Percentiles rank a stretch among this genome's conserved stretches.
These are phyloP conservation scores for Cornus suecica DNA, from an alignment of 148 eudicot genomes.

Conservation along the genomic window DNA sequence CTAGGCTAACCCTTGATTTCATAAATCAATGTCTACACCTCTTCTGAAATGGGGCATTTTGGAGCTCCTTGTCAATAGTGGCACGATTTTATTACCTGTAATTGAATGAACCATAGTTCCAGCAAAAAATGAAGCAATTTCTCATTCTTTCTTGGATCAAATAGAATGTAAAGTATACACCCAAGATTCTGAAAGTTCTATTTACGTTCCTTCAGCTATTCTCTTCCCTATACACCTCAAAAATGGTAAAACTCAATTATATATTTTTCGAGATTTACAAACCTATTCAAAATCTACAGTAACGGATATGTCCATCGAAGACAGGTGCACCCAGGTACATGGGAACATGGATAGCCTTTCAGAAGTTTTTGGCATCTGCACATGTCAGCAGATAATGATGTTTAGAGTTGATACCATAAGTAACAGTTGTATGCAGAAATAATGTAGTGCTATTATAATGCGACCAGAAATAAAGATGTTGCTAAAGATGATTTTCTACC, in stretches of 20 bases:
- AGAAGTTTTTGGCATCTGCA: background rate
- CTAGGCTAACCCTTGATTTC: too few relatives aligned
- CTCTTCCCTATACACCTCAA: background rate
- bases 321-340: background rate
- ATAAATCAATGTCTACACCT: too few relatives aligned
- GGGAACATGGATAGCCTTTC: background rate
- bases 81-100: too few relatives aligned
- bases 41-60: too few relatives aligned
- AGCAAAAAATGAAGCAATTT: background rate
- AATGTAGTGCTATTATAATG: background rate
- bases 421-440: background rate
- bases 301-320: background rate
- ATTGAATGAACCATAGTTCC: background rate
- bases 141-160: background rate
- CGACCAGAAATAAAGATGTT: too few relatives aligned
- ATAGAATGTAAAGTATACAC: background rate
- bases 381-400: background rate
- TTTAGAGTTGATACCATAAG: background rate
- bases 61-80: too few relatives aligned
- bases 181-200: background rate
- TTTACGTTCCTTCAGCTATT: background rate
- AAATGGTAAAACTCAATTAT: background rate
- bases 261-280: conserved; percentile 7
- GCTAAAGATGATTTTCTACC: too few relatives aligned
- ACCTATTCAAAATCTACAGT: conserved; percentile 11